Conservation (phyloP, 768 basidiomycete species). For the Mycena belliarum region DNA sequence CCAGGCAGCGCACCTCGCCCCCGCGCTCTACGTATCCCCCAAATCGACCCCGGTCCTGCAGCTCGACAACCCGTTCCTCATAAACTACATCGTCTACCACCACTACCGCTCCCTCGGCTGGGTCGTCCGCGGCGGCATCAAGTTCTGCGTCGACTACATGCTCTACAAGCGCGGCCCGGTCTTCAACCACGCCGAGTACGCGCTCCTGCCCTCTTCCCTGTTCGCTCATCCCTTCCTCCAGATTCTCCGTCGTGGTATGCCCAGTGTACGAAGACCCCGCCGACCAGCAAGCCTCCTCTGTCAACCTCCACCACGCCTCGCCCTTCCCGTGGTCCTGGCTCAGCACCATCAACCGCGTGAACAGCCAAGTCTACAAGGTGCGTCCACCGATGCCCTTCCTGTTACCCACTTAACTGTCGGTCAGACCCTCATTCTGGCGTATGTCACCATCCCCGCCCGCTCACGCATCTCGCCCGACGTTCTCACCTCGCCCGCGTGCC, state of each 20-base stretch:
- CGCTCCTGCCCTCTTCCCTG: not conserved
- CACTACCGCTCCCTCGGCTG: conserved; percentile 96
- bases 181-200: conserved; percentile 91
- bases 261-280: conserved; percentile 85
- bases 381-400: not conserved
- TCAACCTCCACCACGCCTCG: conserved; percentile 61
- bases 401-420: not conserved
- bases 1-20: conserved; percentile 54
- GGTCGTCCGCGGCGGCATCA: conserved; percentile 95
- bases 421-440: conserved; percentile 87
- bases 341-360: conserved; percentile 95
- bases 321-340: conserved; percentile 95
- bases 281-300: conserved; percentile 67
- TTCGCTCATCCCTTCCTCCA: conserved; percentile 30
- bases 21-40: conserved; percentile 34
- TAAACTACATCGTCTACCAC: conserved; percentile 89
- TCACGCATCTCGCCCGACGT: conserved; percentile 52
- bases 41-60: conserved; percentile 35
- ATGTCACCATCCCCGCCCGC: conserved; percentile 88
- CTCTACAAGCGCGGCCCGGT: conserved; percentile 94
- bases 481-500: conserved; percentile 70
- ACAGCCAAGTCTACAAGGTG: conserved; percentile 96
- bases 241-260: conserved; percentile 88
- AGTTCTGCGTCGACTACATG: conserved; percentile 95
- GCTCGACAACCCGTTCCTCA: conserved; percentile 90